phyloP scores from a whole-genome alignment of 2,329 filamentous ascomycete genomes.

The Trichoderma sp. region DNA sequence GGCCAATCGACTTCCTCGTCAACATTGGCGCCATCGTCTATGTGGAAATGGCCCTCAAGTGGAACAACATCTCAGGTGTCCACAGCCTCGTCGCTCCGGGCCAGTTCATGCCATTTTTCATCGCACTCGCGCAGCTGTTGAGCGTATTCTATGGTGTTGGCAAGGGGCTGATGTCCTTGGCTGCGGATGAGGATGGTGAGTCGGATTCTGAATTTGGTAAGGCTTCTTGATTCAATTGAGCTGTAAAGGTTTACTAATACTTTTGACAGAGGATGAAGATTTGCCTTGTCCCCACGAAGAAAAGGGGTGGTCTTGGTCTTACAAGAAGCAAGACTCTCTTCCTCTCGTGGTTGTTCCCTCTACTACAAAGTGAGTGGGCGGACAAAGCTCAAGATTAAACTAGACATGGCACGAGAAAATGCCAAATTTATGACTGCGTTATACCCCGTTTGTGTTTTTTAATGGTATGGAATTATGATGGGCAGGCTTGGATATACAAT shows the following conservation, averaged over 20 bases:
- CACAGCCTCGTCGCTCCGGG: slow-evolving; percentile 24
- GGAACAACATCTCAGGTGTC: slow-evolving; percentile 27
- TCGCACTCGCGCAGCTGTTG: slow-evolving; percentile 26
- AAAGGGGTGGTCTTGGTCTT: background rate
- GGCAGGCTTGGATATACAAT: background rate
- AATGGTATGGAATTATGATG: background rate
- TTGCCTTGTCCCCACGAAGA: background rate
- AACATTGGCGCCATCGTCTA: slow-evolving; percentile 29
- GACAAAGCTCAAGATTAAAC: background rate
- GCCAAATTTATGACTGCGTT: background rate
- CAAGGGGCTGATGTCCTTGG: background rate
- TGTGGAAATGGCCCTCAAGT: slow-evolving; percentile 28
- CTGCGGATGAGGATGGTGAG: background rate
- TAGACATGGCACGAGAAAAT: background rate
- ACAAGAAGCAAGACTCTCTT: background rate
- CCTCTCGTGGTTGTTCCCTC: background rate
- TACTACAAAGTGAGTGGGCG: background rate
- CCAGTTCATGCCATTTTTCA: slow-evolving; percentile 31
- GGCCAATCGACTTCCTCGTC: slow-evolving; percentile 22
- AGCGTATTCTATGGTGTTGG: slow-evolving; percentile 25
- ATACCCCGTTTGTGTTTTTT: background rate
- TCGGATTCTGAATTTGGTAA: background rate
- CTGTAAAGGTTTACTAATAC: background rate
- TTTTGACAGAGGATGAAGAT: background rate
- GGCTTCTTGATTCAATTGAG: background rate